These are phyloP conservation scores for Aspergillus oerlinghausenensis DNA, from an alignment of 2,329 filamentous ascomycete genomes.

Conservation along the genomic window DNA sequence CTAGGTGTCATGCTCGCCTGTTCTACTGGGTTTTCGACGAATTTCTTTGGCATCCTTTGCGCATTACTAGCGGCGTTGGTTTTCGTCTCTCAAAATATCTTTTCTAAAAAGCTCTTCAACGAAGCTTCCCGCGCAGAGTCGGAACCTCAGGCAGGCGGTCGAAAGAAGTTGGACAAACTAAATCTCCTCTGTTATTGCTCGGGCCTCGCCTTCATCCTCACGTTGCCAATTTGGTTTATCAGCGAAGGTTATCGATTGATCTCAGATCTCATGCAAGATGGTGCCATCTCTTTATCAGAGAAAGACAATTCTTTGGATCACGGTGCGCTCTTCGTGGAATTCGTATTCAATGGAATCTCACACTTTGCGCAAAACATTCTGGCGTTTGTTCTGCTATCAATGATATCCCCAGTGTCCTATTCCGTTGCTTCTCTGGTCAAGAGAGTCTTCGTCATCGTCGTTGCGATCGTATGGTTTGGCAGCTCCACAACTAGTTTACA, in stretches of 20 bases:
- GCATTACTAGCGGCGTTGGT: constrained; percentile 86
- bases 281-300: constrained; percentile 70
- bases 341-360: constrained; percentile 93
- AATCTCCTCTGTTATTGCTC: constrained; percentile 98
- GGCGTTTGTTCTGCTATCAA: constrained; percentile 84
- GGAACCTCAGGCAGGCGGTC: constrained; percentile 57
- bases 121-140: constrained; percentile 81
- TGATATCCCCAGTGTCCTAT: constrained; percentile 95
- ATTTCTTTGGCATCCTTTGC: constrained; percentile 84
- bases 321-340: constrained; percentile 66
- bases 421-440: constrained; percentile 95
- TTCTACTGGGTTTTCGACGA: constrained; percentile 82
- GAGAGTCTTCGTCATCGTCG: constrained; percentile 91
- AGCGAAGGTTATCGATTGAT: constrained; percentile 77
- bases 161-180: constrained; percentile 87
- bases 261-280: constrained; percentile 73
- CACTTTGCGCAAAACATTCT: constrained; percentile 96
- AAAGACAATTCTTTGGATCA: constrained; percentile 69
- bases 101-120: constrained; percentile 96
- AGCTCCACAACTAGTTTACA: constrained; percentile 81
- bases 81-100: constrained; percentile 97
- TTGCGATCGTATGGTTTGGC: constrained; percentile 94
- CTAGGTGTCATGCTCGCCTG: constrained; percentile 94
- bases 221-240: constrained; percentile 88
- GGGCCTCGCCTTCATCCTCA: constrained; percentile 82